Evolutionary conservation across 2,329 filamentous ascomycete genomes (phyloP), one percentile per base, ranked within the genome.

Genomic region (Diaporthe sp.): DNA sequence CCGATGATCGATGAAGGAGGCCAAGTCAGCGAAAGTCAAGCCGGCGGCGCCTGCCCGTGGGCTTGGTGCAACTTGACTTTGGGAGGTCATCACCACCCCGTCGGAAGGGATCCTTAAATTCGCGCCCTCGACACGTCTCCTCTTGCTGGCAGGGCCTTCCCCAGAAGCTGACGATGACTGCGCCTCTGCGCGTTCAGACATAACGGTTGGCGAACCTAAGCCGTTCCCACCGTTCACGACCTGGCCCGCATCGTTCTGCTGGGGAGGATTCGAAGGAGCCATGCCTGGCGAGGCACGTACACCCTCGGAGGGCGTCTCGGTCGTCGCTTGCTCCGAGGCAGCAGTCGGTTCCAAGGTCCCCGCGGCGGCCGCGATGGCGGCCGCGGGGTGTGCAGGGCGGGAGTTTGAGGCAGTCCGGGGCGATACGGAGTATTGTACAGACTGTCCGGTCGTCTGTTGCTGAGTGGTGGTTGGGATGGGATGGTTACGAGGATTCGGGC

Each of bases 401-500:
- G 37, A 35, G 7, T 37, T 19, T 27, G 19, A 35, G 53, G 50
- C 13, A 10, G 10, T 8, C 27, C 35, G 15, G 51, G 66, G n/a
- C 42, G 66, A n/a, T 8, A 47, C 13, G 37, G 53, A n/a, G 17
- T 12, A 22, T 47, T 59, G 37, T 7, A 51, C 55, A 13, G 51
- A 10, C 37, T 27, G 30, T 47, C 30, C 50, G 32, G 71, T 35
- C 12, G 37, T 58, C 37, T 75, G 53, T 42, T 50, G 25, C 35
- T 69, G 68, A 13, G 70, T 17, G 13, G 71, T 75, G 76, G 78
- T 25, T n/a, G 51, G 32, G 37, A 78, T 78, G 76, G 80, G 78
- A 80, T 79, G 73, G 76, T 77, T 58, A 30, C 55, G 39, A 69
- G 74, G 71, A 77, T 79, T 77, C 76, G 85, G 79, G 78, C 83